These are phyloP conservation scores for Leccinum rimulosum DNA, from an alignment of 768 basidiomycete genomes.

Conservation along the genomic window DNA sequence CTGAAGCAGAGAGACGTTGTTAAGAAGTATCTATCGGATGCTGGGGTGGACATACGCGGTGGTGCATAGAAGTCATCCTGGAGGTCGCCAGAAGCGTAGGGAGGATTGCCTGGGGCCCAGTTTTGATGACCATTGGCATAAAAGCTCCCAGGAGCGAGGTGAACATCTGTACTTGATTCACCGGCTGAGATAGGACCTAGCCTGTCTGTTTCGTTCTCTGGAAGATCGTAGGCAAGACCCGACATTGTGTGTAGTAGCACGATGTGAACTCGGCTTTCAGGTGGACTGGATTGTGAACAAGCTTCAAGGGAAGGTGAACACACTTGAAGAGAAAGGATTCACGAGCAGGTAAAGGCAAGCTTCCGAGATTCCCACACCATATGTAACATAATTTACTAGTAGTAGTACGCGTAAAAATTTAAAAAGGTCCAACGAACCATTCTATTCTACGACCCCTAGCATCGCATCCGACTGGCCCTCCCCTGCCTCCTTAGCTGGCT, in stretches of 20 bases:
- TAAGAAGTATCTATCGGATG: neutral
- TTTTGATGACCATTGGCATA: conserved; percentile 9
- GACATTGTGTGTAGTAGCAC: conserved; percentile 23
- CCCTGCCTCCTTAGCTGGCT: neutral
- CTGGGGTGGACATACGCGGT: conserved; percentile 20
- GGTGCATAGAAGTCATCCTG: conserved; percentile 19
- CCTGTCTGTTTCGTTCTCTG: conserved; percentile 15
- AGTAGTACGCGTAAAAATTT: neutral
- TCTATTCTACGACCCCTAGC: conserved; percentile 15
- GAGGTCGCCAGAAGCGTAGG: conserved; percentile 4
- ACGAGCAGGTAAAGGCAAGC: conserved; percentile 1
- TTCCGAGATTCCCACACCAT: conserved; percentile 12
- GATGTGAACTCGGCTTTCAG: conserved; percentile 1
- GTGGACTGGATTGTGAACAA: neutral
- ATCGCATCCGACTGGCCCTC: conserved; percentile 14
- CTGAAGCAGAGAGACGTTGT: conserved; percentile 13
- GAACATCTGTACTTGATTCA: conserved; percentile 4
- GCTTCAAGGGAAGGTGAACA: neutral
- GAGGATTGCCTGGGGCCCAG: conserved; percentile 1
- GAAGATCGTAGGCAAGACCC: conserved; percentile 28
- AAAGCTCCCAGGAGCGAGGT: neutral
- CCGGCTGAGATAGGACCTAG: conserved; percentile 7
- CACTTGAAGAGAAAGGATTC: neutral
- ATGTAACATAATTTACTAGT: neutral
- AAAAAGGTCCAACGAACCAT: neutral